Evolutionary conservation across 805 yeast species (phyloP).

Genomic region (Lipomyces starkeyi): DNA sequence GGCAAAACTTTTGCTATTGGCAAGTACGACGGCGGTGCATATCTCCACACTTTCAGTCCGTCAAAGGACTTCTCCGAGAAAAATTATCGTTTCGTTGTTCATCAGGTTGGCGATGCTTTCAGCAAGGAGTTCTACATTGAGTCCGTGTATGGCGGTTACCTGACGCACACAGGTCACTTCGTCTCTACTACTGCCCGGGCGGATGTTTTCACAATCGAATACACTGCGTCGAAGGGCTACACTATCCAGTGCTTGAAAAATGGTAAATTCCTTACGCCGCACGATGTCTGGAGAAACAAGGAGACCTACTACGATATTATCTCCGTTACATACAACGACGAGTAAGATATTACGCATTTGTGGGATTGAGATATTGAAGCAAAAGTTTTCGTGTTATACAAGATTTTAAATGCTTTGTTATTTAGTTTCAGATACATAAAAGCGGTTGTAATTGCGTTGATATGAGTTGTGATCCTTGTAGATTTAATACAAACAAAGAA

Average conservation of each 20-base stretch:
- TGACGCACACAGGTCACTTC: constrained; percentile 12
- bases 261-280: neutral
- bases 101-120: constrained; percentile 35
- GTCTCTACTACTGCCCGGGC: constrained; percentile 8
- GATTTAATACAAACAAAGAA: too few species aligned
- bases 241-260: constrained; percentile 17
- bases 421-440: too few species aligned
- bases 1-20: neutral
- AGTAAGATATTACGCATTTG: neutral
- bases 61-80: neutral
- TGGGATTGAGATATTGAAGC: too few species aligned
- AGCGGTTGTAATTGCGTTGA: too few species aligned
- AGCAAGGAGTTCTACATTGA: constrained; percentile 23
- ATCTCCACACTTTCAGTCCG: constrained; percentile 1
- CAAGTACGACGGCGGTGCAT: neutral
- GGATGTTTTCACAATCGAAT: constrained; percentile 20
- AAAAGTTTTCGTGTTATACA: too few species aligned
- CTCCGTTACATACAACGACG: constrained; percentile 21
- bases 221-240: constrained; percentile 23
- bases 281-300: neutral
- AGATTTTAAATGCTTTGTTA: too few species aligned
- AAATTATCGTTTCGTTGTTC: constrained; percentile 20
- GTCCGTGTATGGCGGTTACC: constrained; percentile 18
- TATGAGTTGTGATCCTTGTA: too few species aligned
- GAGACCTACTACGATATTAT: constrained; percentile 11